A percentile compares a stretch with the other conserved stretches of the same genome.
Conservation (phyloP, 2,329 filamentous ascomycete genomes). For the Exophiala viscosa region DNA sequence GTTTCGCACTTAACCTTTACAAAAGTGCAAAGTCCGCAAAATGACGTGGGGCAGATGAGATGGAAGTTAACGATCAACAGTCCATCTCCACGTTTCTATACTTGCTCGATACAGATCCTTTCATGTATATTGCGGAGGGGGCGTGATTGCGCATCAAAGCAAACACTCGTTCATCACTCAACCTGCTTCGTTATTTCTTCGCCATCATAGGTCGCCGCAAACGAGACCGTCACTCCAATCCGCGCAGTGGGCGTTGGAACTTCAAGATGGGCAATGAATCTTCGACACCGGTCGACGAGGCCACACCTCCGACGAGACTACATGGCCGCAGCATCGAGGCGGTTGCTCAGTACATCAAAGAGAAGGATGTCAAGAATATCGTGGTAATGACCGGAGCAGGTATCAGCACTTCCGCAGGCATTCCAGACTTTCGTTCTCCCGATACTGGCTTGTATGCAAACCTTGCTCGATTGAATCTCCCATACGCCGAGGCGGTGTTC, state of each 20-base stretch:
- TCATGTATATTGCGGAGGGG: background rate
- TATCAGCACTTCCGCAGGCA: conserved; percentile 60
- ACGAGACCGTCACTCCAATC: conserved; percentile 41
- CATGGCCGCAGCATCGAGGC: conserved; percentile 65
- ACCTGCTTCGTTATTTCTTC: conserved; percentile 12
- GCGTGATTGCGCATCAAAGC: background rate
- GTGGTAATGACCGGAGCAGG: conserved; percentile 90
- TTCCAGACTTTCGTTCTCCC: conserved; percentile 92
- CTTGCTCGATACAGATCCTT: background rate
- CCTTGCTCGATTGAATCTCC: conserved; percentile 77
- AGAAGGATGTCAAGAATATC: conserved; percentile 64
- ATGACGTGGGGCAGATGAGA: background rate
- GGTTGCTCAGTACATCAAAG: conserved; percentile 75
- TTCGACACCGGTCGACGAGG: conserved; percentile 63
- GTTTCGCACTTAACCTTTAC: too few species aligned
- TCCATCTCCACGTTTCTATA: background rate
- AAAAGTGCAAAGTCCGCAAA: background rate
- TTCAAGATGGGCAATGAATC: conserved; percentile 81
- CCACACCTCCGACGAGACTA: conserved; percentile 62
- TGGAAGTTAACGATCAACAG: background rate
- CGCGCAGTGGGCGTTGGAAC: conserved; percentile 28
- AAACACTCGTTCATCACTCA: background rate
- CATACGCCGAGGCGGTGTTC: conserved; percentile 89
- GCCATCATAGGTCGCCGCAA: conserved; percentile 51
- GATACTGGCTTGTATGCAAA: conserved; percentile 93